Conservation (phyloP, 345 rosid genomes). For the Gossypium ekmanianum region DNA sequence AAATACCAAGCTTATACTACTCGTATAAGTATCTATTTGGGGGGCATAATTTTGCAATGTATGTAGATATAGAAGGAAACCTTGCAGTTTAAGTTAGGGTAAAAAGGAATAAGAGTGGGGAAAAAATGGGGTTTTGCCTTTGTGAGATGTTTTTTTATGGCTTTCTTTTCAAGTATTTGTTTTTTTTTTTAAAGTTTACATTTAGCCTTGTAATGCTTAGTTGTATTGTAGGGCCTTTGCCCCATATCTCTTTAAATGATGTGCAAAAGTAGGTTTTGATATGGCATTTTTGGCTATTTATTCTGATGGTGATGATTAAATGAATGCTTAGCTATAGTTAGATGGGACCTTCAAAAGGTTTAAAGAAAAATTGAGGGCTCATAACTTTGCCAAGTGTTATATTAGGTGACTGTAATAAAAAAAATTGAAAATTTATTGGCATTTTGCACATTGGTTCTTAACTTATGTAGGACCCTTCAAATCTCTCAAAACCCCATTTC, state of each 20-base stretch:
- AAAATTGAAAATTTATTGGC: neutral
- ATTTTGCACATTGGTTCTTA: neutral
- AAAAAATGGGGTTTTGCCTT: neutral
- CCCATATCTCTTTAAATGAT: neutral
- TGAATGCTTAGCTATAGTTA: neutral
- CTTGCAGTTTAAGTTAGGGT: constrained; percentile 17
- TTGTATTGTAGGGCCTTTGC: constrained; percentile 8
- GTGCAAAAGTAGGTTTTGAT: constrained; percentile 19
- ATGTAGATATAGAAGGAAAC: constrained; percentile 21
- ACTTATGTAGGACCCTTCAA: neutral
- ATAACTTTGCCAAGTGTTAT: neutral
- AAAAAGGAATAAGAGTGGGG: neutral
- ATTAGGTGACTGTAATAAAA: neutral
- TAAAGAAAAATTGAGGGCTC: neutral
- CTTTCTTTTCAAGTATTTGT: constrained; percentile 1
- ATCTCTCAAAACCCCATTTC: neutral
- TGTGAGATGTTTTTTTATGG: neutral
- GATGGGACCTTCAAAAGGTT: neutral
- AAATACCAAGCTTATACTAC: constrained; percentile 17
- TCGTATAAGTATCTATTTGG: constrained; percentile 18
- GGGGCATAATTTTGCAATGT: constrained; percentile 23
- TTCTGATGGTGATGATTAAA: constrained; percentile 10
- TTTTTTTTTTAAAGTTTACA: constrained; percentile 6
- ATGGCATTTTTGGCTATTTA: constrained; percentile 13
- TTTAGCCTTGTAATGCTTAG: constrained; percentile 17